These are phyloP conservation scores for Barnettozyma pratensis DNA, from an alignment of 805 yeast genomes.

Conservation along the genomic window DNA sequence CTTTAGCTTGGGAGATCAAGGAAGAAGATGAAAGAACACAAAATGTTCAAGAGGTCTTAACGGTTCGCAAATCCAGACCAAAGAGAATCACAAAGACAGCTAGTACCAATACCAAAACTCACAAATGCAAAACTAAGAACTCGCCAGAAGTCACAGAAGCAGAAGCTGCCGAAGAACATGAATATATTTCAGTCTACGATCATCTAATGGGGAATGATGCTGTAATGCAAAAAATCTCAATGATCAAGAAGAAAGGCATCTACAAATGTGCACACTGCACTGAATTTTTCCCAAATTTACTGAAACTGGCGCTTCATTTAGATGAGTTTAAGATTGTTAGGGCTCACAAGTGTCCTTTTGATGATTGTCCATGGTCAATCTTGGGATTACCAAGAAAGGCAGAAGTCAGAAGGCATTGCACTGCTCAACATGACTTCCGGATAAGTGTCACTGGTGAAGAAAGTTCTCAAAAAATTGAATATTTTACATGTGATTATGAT, in stretches of 20 bases:
- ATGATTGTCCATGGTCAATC: constrained; percentile 43
- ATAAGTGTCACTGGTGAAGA: constrained; percentile 4
- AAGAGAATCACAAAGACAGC: no score
- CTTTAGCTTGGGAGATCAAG: no score
- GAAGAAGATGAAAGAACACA: background rate
- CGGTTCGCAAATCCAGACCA: background rate
- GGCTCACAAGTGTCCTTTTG: constrained; percentile 40
- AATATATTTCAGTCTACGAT: constrained; percentile 13
- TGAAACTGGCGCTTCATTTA: constrained; percentile 37
- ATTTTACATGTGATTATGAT: constrained; percentile 25
- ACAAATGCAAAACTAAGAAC: no score
- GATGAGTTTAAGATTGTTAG: constrained; percentile 36
- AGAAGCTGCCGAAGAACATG: background rate
- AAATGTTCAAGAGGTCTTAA: background rate
- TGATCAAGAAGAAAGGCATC: constrained; percentile 36
- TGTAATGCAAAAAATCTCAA: constrained; percentile 25
- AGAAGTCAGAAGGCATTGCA: constrained; percentile 46
- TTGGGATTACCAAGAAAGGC: constrained; percentile 44
- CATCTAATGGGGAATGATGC: constrained; percentile 25
- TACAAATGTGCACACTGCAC: constrained; percentile 46
- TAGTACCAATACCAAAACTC: no score
- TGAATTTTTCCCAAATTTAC: constrained; percentile 32
- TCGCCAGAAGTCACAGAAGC: background rate
- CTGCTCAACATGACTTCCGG: constrained; percentile 35
- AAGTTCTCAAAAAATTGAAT: constrained; percentile 1